Evolutionary conservation across 2,329 filamentous ascomycete species (phyloP).

Genomic region (Dactylonectria macrodidyma): DNA sequence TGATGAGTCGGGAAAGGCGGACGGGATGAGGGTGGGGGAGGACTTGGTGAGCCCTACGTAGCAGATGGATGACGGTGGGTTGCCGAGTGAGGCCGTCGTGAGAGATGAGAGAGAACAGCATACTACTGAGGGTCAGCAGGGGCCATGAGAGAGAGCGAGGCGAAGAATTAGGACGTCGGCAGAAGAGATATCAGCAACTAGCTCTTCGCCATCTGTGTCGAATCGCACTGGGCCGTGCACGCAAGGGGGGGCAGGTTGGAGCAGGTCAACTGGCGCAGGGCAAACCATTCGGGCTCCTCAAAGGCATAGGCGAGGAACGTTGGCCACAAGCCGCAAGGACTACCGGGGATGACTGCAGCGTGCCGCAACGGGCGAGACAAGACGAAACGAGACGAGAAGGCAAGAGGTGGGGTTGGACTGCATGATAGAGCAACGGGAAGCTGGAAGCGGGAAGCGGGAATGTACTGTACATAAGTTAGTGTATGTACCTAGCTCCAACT

Average conservation of each 20-base stretch:
- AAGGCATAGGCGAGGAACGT: neutral
- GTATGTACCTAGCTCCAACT: too few species aligned
- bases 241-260: neutral
- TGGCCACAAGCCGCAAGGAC: neutral
- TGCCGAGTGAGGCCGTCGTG: neutral
- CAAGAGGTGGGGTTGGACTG: neutral
- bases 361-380: neutral
- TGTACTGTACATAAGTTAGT: neutral
- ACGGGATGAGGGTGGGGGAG: slow-evolving; percentile 11
- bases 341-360: neutral
- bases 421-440: neutral
- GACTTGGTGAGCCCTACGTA: neutral
- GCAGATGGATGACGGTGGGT: neutral
- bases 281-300: neutral
- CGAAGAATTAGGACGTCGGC: neutral
- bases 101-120: neutral
- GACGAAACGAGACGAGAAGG: slow-evolving; percentile 10
- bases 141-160: neutral
- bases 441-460: neutral
- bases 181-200: neutral
- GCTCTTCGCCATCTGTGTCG: neutral
- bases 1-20: slow-evolving; percentile 16
- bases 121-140: neutral
- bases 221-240: neutral
- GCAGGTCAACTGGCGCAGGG: neutral